These are phyloP conservation scores for Ramichloridium luteum DNA, from an alignment of 2,329 filamentous ascomycete genomes.

Conservation along the genomic window DNA sequence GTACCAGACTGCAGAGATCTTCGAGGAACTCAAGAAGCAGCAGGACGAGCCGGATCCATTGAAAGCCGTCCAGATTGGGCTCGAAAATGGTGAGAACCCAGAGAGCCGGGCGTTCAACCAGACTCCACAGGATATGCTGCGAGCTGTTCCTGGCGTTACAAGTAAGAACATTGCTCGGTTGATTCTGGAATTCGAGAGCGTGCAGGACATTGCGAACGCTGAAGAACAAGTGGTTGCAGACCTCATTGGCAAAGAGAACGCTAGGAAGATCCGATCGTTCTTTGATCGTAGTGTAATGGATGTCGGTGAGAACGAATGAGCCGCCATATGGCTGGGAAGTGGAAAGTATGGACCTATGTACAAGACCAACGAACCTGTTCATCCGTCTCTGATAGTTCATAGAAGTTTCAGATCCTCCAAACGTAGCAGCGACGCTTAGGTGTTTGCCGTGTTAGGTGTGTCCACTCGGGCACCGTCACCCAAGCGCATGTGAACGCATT, in stretches of 20 bases:
- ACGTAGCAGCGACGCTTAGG: too few relatives aligned
- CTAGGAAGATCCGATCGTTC: slow-evolving; percentile 64
- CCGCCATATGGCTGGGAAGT: too few relatives aligned
- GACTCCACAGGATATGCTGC: slow-evolving; percentile 81
- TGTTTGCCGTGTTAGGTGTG: too few relatives aligned
- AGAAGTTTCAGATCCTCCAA: too few relatives aligned
- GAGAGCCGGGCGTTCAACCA: slow-evolving; percentile 62
- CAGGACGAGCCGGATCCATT: slow-evolving; percentile 84
- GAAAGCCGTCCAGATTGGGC: slow-evolving; percentile 68
- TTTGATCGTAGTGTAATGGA: slow-evolving; percentile 58
- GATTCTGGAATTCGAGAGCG: slow-evolving; percentile 59
- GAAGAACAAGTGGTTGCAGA: slow-evolving; percentile 57
- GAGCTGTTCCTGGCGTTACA: slow-evolving; percentile 71
- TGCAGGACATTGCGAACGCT: slow-evolving; percentile 80
- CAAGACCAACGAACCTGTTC: too few relatives aligned
- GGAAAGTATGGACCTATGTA: too few relatives aligned
- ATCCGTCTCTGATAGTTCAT: too few relatives aligned
- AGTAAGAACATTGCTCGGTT: slow-evolving; percentile 64
- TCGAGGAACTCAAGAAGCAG: slow-evolving; percentile 81
- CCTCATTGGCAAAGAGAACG: slow-evolving; percentile 66
- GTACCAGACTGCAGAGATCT: slow-evolving; percentile 95
- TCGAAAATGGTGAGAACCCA: slow-evolving; percentile 47
- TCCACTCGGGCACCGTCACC: too few relatives aligned
- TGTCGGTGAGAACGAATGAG: slow-evolving; percentile 17
- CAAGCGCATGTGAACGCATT: too few relatives aligned